These are phyloP conservation scores for Sisymbrium irio DNA, from an alignment of 345 rosid species.

Conservation along the genomic window DNA sequence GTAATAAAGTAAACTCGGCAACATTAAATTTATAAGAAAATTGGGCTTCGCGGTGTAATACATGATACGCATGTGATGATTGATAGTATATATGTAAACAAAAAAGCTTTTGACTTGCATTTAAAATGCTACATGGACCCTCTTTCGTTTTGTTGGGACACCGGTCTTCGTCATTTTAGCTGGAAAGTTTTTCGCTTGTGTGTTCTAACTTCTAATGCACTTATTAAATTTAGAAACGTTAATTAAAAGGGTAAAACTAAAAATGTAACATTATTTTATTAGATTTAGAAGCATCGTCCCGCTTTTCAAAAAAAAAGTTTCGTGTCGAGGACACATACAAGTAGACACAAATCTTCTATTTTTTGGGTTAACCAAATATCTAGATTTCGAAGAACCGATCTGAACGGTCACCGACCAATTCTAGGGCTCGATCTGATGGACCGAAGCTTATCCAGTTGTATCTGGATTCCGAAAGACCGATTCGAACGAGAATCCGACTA, in stretches of 20 bases:
- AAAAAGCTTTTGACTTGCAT: constrained; percentile 29
- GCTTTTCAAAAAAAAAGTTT: not conserved
- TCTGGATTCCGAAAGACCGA: too few species aligned
- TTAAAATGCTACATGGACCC: constrained; percentile 32
- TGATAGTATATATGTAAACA: not conserved
- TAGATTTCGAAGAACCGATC: too few species aligned
- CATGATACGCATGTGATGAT: not conserved
- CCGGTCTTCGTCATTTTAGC: constrained; percentile 27
- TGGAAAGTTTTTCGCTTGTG: constrained; percentile 30
- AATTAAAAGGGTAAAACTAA: not conserved
- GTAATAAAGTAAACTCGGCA: not conserved
- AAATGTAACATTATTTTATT: not conserved
- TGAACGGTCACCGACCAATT: too few species aligned
- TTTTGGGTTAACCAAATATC: too few species aligned
- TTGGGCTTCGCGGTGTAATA: not conserved
- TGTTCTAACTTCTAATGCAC: constrained; percentile 4
- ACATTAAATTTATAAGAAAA: not conserved
- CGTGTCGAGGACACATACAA: too few species aligned
- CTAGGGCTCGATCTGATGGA: too few species aligned
- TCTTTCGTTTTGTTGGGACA: constrained; percentile 12
- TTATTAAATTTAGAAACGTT: not conserved
- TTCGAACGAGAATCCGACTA: too few species aligned
- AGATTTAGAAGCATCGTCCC: not conserved
- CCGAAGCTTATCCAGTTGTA: too few species aligned
- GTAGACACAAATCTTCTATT: too few species aligned